Evolutionary conservation across 163 green algal species (phyloP).

Genomic region (Smithsoniella earleae): DNA sequence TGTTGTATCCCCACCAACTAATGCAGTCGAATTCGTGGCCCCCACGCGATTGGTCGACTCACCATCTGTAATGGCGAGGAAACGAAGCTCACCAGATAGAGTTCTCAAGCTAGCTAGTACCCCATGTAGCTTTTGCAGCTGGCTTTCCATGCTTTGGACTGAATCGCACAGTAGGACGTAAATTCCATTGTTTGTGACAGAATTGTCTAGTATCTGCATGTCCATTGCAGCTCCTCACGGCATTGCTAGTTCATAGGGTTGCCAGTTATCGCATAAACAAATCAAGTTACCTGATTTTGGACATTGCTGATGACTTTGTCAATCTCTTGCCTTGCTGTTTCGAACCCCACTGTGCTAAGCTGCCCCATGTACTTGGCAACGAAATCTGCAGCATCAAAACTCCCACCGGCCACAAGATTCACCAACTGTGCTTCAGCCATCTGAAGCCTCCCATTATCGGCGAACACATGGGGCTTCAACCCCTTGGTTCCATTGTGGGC

Average conservation of each 20-base stretch:
- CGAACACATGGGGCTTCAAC: too few species aligned
- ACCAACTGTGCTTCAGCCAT: background rate
- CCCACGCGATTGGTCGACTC: background rate
- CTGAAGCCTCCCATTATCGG: background rate
- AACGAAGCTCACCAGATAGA: conserved; percentile 3
- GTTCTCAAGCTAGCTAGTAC: conserved; percentile 21
- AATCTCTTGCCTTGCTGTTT: conserved; percentile 15
- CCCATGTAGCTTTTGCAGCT: conserved; percentile 12
- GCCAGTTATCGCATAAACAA: background rate
- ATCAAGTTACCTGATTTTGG: background rate
- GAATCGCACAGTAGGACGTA: conserved; percentile 25
- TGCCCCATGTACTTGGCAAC: conserved; percentile 19
- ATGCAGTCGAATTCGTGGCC: background rate
- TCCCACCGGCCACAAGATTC: background rate
- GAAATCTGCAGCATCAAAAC: conserved; percentile 4
- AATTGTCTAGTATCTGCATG: conserved; percentile 26
- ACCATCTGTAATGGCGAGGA: background rate
- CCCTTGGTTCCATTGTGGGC: too few species aligned
- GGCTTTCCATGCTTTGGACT: conserved; percentile 23
- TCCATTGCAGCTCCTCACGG: background rate
- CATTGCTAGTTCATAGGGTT: background rate
- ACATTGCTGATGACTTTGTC: conserved; percentile 18
- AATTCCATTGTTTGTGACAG: conserved; percentile 26
- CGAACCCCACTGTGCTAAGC: background rate
- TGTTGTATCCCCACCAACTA: background rate